Evolutionary conservation across 495 filamentous ascomycete genomes (phyloP), one percentile per base, ranked within the genome.

Genomic region (Poronia punctata): DNA sequence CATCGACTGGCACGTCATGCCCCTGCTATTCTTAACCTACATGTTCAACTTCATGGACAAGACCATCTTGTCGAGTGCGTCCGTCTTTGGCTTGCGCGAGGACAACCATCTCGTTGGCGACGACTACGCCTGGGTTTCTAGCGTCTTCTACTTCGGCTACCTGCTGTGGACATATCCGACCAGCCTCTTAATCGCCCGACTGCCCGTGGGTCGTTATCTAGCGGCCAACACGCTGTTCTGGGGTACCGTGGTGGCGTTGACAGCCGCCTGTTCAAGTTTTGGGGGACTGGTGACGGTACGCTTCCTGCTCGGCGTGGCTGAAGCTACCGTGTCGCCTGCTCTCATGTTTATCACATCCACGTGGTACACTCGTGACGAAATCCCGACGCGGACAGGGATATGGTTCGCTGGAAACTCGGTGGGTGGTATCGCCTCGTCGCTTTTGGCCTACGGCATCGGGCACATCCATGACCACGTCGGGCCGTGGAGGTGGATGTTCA

Each of bases 201-300:
- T 64, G 21, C 61, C 62, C 3, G 40, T 61, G 4, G 62, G 47
- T 3, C 56, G 54, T 26, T 59, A 56, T 39, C 50, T 62, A 24
- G 38, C 46, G 30, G 37, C 14, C 28, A 52, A 45, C 23, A 53
- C 52, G 3, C 39, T 63, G 5, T n/a, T 60, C 40, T 70, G 79
- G 76, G 86, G 85, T 0, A 70, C 84, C 10, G 72, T 73, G 30
- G 88, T 88, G 70, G 80, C 78, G 4, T 70, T 67, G 17, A 89
- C 88, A 67, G 87, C 86, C 0, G 65, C 86, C 2, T 78, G 82
- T 1, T 65, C 72, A 7, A 82, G 82, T 45, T 92, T 76, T 49
- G 57, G 68, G 4, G 84, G 82, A 5, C 70, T 89, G 30, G 72
- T 84, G 61, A 74, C 80, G 25, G 78, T 78, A 6, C 65, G 72